Base-by-base conservation (phyloP, 1,284 basidiomycete species). In the Cryptococcus sp. region DNA sequence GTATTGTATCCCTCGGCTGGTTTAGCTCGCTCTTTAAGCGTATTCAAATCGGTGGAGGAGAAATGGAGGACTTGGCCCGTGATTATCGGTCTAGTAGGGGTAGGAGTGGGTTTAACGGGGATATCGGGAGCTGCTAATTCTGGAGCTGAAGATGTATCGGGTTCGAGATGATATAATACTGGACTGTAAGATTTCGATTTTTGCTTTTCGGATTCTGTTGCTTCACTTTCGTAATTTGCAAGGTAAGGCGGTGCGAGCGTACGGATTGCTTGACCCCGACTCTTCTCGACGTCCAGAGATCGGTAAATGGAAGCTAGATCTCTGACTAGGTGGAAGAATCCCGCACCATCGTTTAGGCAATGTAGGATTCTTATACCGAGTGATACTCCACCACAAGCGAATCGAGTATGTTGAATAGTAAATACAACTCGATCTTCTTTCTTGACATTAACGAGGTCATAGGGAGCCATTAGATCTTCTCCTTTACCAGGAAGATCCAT, bases 31-130 rank as follows among this genome's bases (percentile, higher is more conserved):
- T 77, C 49, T 2, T 77, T 55, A 16, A 80, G 72, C 7, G 68
- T 63, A 0, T 64, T 53, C 0, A 81, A 72, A 13, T 61, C 60
- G 0, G 76, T 74, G 4, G 69, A 16, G 5, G 50, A 28, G 43
- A 52, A 52, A 37, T 45, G 53, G 7, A 60, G 36, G 32, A 60
- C 48, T 11, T 51, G 53, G 7, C 60, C 58, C 9, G 37, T 50
- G 28, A 48, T 39, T 11, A 5, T 28, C 0, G 45, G 44, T 18
- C 3, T 22, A 7, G 19, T 19, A 1, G 40, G 34, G 13, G 21
- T 10, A 2, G 21, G 18, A 9, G 36, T 3, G 10, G 44, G 7
- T 50, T 19, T n/a, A 10, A 23, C 19, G 13, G 41, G 41, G 3
- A 22, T 21, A 19, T 22, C 41, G 7, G 41, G 23, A 16, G 23